phyloP scores from a whole-genome alignment of 768 basidiomycete genomes.

The Filobasidium wieringae region DNA sequence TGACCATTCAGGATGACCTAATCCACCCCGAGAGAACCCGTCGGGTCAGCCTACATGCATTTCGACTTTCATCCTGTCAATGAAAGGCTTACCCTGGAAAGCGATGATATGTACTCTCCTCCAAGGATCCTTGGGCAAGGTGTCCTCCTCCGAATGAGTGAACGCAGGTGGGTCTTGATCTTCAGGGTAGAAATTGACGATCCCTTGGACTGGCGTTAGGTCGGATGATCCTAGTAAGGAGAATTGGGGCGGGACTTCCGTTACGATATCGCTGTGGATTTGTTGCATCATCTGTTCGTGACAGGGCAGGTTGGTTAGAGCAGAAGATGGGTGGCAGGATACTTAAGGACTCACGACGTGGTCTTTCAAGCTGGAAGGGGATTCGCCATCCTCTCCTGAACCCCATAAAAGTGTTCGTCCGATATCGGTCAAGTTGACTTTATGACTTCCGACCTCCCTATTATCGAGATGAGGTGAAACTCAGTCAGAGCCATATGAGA shows the following conservation, averaged over 20 bases:
- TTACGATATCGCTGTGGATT: conserved; percentile 28
- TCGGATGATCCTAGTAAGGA: conserved; percentile 21
- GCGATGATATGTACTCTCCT: conserved; percentile 24
- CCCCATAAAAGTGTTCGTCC: conserved; percentile 23
- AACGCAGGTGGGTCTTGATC: conserved; percentile 18
- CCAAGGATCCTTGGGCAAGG: conserved; percentile 22
- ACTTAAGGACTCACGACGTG: conserved; percentile 21
- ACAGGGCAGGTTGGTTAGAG: neutral
- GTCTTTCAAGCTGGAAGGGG: conserved; percentile 5
- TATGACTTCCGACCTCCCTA: conserved; percentile 28
- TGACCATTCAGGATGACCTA: conserved; percentile 28
- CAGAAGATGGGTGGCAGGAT: neutral
- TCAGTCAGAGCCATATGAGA: neutral
- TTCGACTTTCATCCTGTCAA: no score
- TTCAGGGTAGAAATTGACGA: conserved; percentile 21
- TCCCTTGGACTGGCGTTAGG: conserved; percentile 22
- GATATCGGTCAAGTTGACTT: conserved; percentile 22
- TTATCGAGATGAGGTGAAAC: neutral
- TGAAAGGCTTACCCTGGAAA: conserved; percentile 20
- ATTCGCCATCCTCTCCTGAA: conserved; percentile 4
- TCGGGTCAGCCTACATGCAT: neutral
- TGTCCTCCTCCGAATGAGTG: conserved; percentile 20
- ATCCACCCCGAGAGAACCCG: neutral
- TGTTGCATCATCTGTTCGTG: conserved; percentile 23
- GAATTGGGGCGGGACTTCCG: conserved; percentile 17